Percentiles rank a stretch among this genome's conserved stretches.
These are phyloP conservation scores for Auriculariales sp. DNA, from an alignment of 768 basidiomycete genomes.

Conservation along the genomic window DNA sequence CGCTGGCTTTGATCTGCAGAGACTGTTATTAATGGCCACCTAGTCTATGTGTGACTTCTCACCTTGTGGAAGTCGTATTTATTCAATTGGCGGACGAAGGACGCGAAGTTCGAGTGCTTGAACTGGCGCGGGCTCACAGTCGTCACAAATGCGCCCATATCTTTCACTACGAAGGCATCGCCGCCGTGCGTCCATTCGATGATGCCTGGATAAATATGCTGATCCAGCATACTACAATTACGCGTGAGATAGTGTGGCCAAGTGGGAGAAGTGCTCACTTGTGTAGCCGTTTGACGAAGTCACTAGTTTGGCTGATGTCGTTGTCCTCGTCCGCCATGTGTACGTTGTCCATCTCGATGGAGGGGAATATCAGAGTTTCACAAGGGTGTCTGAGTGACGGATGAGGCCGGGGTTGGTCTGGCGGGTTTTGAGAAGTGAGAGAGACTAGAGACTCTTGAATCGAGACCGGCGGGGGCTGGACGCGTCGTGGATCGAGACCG, in stretches of 20 bases:
- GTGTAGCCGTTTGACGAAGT: slow-evolving; percentile 92
- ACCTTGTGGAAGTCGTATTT: slow-evolving; percentile 27
- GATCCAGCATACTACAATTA: slow-evolving; percentile 54
- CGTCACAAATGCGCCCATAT: neutral
- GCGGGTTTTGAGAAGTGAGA: no score
- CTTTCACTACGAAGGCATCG: neutral
- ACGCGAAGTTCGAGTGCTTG: slow-evolving; percentile 25
- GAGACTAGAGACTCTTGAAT: no score
- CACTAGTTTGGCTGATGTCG: slow-evolving; percentile 45
- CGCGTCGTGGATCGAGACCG: no score
- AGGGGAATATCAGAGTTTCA: no score
- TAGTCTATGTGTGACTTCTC: no score
- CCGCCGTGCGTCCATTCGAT: slow-evolving; percentile 65
- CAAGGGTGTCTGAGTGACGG: no score
- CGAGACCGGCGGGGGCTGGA: no score
- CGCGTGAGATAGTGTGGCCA: no score
- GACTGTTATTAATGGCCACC: no score
- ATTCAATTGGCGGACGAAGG: slow-evolving; percentile 24
- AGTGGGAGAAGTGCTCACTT: slow-evolving; percentile 40
- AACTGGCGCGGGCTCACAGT: slow-evolving; percentile 37
- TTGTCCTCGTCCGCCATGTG: no score
- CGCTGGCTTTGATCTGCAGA: neutral
- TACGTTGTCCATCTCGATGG: no score
- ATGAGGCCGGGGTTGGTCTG: no score
- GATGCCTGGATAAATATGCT: slow-evolving; percentile 51